Conservation (phyloP, 176 grass and related monocot genomes). For the Aegilops umbellulata region DNA sequence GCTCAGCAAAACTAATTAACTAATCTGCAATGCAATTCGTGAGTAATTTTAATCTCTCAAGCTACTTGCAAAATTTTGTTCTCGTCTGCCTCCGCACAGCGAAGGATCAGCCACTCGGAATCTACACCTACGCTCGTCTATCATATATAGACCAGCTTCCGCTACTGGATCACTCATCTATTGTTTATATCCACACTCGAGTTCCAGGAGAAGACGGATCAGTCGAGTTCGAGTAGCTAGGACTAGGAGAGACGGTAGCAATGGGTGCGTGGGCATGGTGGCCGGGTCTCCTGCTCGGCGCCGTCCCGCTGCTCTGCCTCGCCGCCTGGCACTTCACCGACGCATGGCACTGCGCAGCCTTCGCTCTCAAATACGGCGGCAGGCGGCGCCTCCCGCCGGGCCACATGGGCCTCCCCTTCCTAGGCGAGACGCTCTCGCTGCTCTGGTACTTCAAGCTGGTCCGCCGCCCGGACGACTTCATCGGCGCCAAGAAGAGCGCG, state of each 20-base stretch:
- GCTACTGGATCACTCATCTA: too few relatives aligned
- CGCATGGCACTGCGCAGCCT: neutral
- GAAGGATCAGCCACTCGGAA: neutral
- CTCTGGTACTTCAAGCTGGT: slow-evolving; percentile 17
- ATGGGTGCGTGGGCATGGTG: neutral
- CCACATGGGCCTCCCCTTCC: slow-evolving; percentile 42
- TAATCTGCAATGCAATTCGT: too few relatives aligned
- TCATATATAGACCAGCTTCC: neutral
- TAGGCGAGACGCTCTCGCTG: slow-evolving; percentile 20
- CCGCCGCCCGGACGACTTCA: slow-evolving; percentile 20
- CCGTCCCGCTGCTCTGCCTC: neutral
- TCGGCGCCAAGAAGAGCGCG: neutral
- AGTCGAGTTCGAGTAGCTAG: too few relatives aligned
- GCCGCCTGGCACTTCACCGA: neutral
- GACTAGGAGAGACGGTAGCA: too few relatives aligned
- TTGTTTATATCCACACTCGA: too few relatives aligned
- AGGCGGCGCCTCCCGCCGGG: slow-evolving; percentile 22
- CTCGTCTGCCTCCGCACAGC: neutral
- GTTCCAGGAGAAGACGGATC: too few relatives aligned
- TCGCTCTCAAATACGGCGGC: neutral
- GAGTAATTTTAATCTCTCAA: too few relatives aligned
- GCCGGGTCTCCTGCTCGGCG: neutral
- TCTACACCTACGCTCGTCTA: neutral
- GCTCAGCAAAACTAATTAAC: too few relatives aligned
- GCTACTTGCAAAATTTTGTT: neutral